These are phyloP conservation scores for Salix caprea DNA, from an alignment of 345 rosid genomes.

Conservation along the genomic window DNA sequence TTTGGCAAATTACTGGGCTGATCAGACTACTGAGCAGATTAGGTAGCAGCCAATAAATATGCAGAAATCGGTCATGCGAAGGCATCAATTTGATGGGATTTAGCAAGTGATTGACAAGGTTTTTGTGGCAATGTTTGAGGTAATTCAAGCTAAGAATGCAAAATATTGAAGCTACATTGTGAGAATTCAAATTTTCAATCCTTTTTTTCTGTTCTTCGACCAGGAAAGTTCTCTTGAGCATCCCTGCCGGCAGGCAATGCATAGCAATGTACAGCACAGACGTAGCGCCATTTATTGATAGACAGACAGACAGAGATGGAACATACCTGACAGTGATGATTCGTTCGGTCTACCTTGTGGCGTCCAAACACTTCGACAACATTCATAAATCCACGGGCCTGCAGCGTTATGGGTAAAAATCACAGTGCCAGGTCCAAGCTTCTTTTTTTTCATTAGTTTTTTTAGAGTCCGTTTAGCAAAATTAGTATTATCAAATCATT, in stretches of 20 bases:
- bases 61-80: not conserved
- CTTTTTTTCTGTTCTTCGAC: not conserved
- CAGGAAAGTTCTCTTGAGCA: not conserved
- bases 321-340: not conserved
- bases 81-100: not conserved
- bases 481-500: too few species aligned
- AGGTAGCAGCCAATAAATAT: not conserved
- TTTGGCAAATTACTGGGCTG: not conserved
- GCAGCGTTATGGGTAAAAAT: not conserved
- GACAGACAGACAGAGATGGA: not conserved
- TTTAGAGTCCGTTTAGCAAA: too few species aligned
- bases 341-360: not conserved
- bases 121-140: not conserved
- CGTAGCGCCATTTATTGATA: not conserved
- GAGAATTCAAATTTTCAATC: not conserved
- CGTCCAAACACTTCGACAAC: not conserved
- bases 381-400: not conserved
- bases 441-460: not conserved
- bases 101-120: not conserved
- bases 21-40: not conserved
- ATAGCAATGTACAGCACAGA: not conserved
- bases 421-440: not conserved
- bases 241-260: not conserved
- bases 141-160: not conserved
- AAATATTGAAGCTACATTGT: not conserved